Evolutionary conservation across 139 green algal genomes (phyloP).

Genomic region (Chlorella sp.): DNA sequence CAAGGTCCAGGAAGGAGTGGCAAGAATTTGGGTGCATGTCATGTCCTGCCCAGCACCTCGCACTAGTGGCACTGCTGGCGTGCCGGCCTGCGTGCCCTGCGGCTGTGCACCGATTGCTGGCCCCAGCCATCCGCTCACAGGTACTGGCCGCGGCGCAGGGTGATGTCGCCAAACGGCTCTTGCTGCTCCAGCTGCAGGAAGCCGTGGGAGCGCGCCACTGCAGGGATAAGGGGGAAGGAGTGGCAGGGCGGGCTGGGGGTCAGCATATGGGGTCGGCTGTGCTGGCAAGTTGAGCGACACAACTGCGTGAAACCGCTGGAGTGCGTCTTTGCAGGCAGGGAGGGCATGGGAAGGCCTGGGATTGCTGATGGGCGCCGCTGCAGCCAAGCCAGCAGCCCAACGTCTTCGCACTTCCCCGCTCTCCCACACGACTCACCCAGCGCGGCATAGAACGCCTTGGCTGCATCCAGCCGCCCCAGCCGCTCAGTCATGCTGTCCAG

Average conservation of each 20-base stretch:
- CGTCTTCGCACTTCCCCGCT: too few relatives aligned
- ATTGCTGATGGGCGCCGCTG: neutral
- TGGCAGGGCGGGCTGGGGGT: neutral
- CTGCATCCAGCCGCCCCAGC: slow-evolving; percentile 36
- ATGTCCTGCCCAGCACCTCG: too few relatives aligned
- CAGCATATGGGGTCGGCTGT: too few relatives aligned
- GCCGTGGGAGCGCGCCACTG: slow-evolving; percentile 24
- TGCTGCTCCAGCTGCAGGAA: slow-evolving; percentile 19
- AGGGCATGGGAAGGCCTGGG: neutral
- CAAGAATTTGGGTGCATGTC: too few relatives aligned
- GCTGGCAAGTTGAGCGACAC: neutral
- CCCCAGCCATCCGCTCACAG: too few relatives aligned
- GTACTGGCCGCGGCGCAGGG: slow-evolving; percentile 4
- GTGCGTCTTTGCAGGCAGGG: neutral
- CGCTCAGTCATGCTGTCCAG: slow-evolving; percentile 14
- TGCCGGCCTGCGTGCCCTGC: too few relatives aligned
- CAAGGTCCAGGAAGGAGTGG: too few relatives aligned
- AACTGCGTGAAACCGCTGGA: neutral
- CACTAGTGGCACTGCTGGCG: too few relatives aligned
- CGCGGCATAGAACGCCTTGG: slow-evolving; percentile 45
- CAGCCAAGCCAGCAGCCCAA: neutral
- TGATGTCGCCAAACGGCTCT: slow-evolving; percentile 33
- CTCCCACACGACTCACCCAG: slow-evolving; percentile 31
- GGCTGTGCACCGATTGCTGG: too few relatives aligned
- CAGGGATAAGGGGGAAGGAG: neutral